Percentiles rank a stretch among this genome's conserved stretches.
Conservation (phyloP, 2,329 filamentous ascomycete species). For the Harringtonia aguacate region DNA sequence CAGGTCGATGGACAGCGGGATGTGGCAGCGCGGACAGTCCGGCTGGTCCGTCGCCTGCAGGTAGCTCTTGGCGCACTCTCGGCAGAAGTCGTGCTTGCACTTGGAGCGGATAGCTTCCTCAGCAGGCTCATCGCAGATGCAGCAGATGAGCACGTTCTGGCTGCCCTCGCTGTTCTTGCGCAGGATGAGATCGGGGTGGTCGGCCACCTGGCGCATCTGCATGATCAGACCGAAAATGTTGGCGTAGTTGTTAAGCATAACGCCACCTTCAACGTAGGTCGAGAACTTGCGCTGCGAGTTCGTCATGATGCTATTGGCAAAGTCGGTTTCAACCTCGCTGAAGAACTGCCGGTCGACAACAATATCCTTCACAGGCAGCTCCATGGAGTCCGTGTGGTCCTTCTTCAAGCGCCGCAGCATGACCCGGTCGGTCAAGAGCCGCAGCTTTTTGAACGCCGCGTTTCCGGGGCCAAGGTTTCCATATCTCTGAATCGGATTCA, state of each 20-base stretch:
- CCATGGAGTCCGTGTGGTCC: conserved; percentile 90
- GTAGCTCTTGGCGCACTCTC: conserved; percentile 69
- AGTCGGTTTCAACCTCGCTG: conserved; percentile 89
- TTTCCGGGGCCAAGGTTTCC: conserved; percentile 52
- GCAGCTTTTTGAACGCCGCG: conserved; percentile 68
- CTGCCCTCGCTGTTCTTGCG: conserved; percentile 80
- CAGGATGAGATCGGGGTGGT: conserved; percentile 88
- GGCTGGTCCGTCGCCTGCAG: conserved; percentile 66
- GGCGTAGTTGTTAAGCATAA: conserved; percentile 94
- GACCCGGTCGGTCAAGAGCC: conserved; percentile 80
- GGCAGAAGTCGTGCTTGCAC: conserved; percentile 90
- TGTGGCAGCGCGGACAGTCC: conserved; percentile 87
- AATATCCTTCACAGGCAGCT: conserved; percentile 89
- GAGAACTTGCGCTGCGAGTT: conserved; percentile 83
- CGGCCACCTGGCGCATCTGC: conserved; percentile 97
- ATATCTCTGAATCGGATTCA: conserved; percentile 66
- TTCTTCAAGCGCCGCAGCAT: conserved; percentile 94
- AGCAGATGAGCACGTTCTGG: conserved; percentile 83
- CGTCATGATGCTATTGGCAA: conserved; percentile 91
- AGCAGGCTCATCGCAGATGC: conserved; percentile 91
- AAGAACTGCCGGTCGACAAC: conserved; percentile 93
- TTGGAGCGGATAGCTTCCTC: conserved; percentile 88
- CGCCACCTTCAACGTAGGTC: conserved; percentile 88
- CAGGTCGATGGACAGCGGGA: conserved; percentile 78
- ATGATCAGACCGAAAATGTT: conserved; percentile 99